Base-by-base conservation (phyloP, 192 early-diverging fungal species). In the Gigaspora rosea region DNA sequence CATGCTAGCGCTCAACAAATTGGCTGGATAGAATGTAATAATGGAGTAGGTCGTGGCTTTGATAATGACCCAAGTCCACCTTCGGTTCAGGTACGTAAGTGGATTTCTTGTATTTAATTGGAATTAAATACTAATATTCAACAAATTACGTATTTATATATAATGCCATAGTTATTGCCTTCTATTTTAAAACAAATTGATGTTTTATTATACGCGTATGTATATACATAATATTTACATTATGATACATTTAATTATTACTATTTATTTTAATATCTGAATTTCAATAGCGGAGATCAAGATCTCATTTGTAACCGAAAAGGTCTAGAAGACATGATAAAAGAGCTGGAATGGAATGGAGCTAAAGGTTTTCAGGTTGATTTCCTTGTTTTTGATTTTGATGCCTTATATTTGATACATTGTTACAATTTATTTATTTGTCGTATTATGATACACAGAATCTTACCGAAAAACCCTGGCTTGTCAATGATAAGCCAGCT, bases 301-400 rank as follows among this genome's bases (percentile, higher is more conserved):
- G 94, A 95, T 77, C 77, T 95, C 64, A 94, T 95, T 66, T 95
- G 94, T 79, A 95, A 95, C 78, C 84, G 85, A 66, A 77, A 90
- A 22, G 94, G 94, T 33, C 89, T 89, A 0, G 82, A 89, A 71
- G 86, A 86, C 51, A 83, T 94, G 80, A 87, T 95, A 58, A 84
- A 82, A 8, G 85, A 85, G 47, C 75, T 95, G 83, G 85, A 85
- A 52, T 94, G 94, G 92, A 81, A 83, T 56, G 92, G 89, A 0
- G 46, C 47, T 15, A 78, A 68, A 61, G 94, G 93, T 32, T 90
- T 92, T 75, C 59, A 83, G 75, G 91, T 90, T 81, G 15, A 41
- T 41, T 41, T 41, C 41, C 2, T 41, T 41, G 2, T 2, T 41
- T 41, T 41, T 7, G 41, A 7, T 41, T 41, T 41, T 7, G 41